Base-by-base conservation (phyloP, 2,329 filamentous ascomycete species). In the Pseudogymnoascus sp. region DNA sequence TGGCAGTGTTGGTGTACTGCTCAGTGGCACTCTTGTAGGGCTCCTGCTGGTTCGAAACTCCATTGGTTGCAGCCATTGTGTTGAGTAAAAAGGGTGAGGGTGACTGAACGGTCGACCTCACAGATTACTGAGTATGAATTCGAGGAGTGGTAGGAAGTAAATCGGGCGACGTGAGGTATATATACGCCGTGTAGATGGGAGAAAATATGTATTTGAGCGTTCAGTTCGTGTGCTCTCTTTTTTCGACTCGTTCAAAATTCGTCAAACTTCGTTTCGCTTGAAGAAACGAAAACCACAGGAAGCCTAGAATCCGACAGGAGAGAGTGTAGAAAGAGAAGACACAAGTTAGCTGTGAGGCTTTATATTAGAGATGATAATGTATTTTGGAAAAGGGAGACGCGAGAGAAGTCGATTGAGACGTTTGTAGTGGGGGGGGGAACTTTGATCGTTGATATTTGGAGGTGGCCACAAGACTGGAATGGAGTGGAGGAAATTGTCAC, bases 11-110 rank as follows among this genome's bases (percentile, higher is more conserved):
- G 61, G 69, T 62, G 38, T 71, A 71, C 61, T 70, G 67, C 61
- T 72, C 70, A 30, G 65, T 65, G 37, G 64, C 61, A 35, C 60
- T 64, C 65, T 70, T 71, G 67, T 70, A 70, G 61, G 70, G 69
- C 34, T 71, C 68, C 64, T 71, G 69, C 62, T 71, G 67, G 30
- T 63, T 58, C 64, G 70, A 71, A 64, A 60, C 70, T 60, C 70
- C 70, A 66, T 71, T 72, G 67, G 70, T 69, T 70, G 60, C 34
- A 67, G 64, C 57, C 61, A 62, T 60, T 35, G 55, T 57, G 55
- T 52, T 10, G 45, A 30, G 5, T 52, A 26, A 30, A 52, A 52
- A 52, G 45, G 45, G 45, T 52, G 45, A 52, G 34, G 57, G 57
- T 41, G 34, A 33, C 34, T 41, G 26, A 13, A 30, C n/a, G 18